Evolutionary conservation across 2,329 filamentous ascomycete genomes (phyloP).

Genomic region (Neofusicoccum sp.): DNA sequence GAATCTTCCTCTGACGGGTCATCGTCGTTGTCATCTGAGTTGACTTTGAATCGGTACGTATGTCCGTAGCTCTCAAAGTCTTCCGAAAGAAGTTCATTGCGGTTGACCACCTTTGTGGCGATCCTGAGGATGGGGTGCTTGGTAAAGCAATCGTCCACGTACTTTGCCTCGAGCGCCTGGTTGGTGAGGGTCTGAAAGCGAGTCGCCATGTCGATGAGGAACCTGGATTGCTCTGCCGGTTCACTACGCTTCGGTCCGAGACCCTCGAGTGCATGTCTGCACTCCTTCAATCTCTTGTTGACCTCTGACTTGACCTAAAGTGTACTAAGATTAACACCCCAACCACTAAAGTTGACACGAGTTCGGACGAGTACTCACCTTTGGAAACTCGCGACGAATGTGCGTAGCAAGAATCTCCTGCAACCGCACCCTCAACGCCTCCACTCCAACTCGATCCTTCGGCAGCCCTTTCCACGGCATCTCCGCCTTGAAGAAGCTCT

Average conservation of each 20-base stretch:
- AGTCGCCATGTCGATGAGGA: conserved; percentile 42
- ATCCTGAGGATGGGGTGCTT: conserved; percentile 34
- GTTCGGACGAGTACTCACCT: conserved; percentile 32
- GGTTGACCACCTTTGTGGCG: conserved; percentile 36
- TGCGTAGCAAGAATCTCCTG: conserved; percentile 46
- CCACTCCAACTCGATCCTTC: conserved; percentile 45
- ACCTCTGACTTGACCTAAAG: conserved; percentile 37
- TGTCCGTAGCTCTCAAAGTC: conserved; percentile 32
- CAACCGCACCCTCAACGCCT: conserved; percentile 43
- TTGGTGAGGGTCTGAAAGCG: conserved; percentile 42
- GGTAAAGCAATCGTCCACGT: conserved; percentile 40
- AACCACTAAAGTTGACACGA: background rate
- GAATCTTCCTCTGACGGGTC: background rate
- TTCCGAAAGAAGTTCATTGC: conserved; percentile 30
- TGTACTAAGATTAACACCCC: conserved; percentile 29
- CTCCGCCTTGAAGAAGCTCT: conserved; percentile 36
- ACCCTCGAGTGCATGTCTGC: conserved; percentile 28
- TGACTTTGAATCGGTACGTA: conserved; percentile 27
- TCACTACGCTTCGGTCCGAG: conserved; percentile 42
- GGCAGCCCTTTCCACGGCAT: conserved; percentile 42
- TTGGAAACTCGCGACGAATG: conserved; percentile 51
- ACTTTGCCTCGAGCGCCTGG: conserved; percentile 40
- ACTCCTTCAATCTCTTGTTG: conserved; percentile 30
- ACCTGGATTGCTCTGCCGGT: conserved; percentile 38
- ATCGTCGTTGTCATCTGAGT: background rate